These are phyloP conservation scores for Colletotrichum incanum DNA, from an alignment of 2,329 filamentous ascomycete genomes.

Conservation along the genomic window DNA sequence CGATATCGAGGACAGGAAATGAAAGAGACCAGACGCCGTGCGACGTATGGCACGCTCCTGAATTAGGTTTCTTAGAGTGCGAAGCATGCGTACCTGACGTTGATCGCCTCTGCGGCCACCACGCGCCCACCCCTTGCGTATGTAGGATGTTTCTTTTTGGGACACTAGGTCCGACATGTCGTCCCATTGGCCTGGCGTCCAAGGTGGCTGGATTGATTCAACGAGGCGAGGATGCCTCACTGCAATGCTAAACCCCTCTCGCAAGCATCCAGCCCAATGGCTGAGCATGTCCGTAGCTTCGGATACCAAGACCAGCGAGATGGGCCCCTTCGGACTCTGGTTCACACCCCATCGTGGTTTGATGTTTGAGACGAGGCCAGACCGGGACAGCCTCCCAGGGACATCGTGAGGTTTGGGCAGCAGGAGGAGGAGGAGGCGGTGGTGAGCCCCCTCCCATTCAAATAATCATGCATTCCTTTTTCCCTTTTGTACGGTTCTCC, in stretches of 20 bases:
- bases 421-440: constrained; percentile 14
- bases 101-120: constrained; percentile 10
- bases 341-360: background rate
- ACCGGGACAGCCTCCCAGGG: background rate
- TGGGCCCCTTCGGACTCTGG: constrained; percentile 5
- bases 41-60: background rate
- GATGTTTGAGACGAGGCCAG: constrained; percentile 11
- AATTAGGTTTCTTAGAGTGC: background rate
- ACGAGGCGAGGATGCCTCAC: constrained; percentile 16
- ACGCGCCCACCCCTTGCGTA: constrained; percentile 8
- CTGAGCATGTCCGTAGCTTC: background rate
- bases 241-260: background rate
- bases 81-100: constrained; percentile 22
- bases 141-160: constrained; percentile 27
- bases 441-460: background rate
- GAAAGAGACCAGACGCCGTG: background rate
- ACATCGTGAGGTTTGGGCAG: background rate
- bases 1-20: background rate
- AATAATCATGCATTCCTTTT: background rate
- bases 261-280: constrained; percentile 17
- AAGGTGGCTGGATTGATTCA: background rate
- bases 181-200: constrained; percentile 25
- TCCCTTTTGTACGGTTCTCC: constrained; percentile 9
- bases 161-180: constrained; percentile 26
- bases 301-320: background rate